phyloP scores from a whole-genome alignment of 306 rosid species.

The Chamaecrista fasciculata region DNA sequence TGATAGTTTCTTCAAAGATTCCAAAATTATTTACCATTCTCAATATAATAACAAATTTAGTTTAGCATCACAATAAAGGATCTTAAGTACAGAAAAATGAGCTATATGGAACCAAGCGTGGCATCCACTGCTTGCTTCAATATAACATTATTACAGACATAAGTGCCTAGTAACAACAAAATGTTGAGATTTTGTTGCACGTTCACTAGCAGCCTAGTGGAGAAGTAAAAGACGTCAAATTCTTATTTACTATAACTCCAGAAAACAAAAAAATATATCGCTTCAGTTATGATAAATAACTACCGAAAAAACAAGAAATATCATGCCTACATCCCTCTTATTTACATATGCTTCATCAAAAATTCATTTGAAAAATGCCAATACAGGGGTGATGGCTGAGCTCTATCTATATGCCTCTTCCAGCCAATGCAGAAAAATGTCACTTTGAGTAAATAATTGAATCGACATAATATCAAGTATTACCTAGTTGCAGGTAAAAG shows the following conservation, averaged over 20 bases:
- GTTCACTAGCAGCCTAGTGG: conserved; percentile 3
- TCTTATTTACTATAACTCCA: conserved; percentile 28
- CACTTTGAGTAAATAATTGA: conserved; percentile 28
- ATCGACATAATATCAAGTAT: conserved; percentile 28
- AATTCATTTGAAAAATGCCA: conserved; percentile 34
- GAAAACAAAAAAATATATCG: conserved; percentile 28
- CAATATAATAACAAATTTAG: background rate
- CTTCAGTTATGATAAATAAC: conserved; percentile 25
- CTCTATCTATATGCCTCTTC: conserved; percentile 40
- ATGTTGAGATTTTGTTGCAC: background rate
- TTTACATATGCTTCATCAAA: conserved; percentile 33
- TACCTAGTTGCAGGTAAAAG: conserved; percentile 31
- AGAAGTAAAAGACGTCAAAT: background rate
- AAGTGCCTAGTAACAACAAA: conserved; percentile 24
- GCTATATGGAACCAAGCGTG: background rate
- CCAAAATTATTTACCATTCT: background rate
- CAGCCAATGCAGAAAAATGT: conserved; percentile 27
- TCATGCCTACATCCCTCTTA: conserved; percentile 2
- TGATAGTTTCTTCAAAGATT: background rate
- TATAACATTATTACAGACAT: background rate
- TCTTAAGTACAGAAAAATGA: background rate
- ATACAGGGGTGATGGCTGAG: conserved; percentile 25
- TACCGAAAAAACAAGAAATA: conserved; percentile 26
- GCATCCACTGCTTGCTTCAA: conserved; percentile 1
- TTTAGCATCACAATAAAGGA: background rate